These are phyloP conservation scores for Alternaria postmessia DNA, from an alignment of 2,329 filamentous ascomycete genomes.

Conservation along the genomic window DNA sequence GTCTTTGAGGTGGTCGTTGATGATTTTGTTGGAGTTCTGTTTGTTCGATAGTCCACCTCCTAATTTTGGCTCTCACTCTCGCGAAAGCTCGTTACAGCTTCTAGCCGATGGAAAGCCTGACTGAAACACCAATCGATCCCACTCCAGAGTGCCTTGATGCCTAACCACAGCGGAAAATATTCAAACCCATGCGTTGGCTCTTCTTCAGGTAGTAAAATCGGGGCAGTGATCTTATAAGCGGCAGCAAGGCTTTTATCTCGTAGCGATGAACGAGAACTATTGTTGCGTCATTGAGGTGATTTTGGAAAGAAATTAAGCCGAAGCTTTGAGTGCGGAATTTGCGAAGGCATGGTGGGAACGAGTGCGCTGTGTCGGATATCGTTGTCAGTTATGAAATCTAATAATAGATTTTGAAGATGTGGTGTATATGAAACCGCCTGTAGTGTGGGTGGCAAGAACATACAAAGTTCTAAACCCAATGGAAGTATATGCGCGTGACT, in stretches of 20 bases:
- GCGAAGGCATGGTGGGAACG: background rate
- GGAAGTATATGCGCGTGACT: background rate
- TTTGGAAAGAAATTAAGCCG: slow-evolving; percentile 14
- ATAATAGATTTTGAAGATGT: background rate
- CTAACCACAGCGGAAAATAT: slow-evolving; percentile 7
- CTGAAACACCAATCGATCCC: slow-evolving; percentile 9
- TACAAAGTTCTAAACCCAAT: background rate
- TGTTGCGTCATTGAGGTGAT: slow-evolving; percentile 3
- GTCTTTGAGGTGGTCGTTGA: background rate
- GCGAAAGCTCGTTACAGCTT: background rate
- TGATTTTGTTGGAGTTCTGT: background rate
- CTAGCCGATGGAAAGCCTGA: background rate
- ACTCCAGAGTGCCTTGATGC: slow-evolving; percentile 5
- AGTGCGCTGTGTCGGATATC: background rate
- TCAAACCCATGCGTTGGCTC: background rate
- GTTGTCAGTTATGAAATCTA: background rate
- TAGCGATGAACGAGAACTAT: background rate
- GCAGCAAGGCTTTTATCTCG: slow-evolving; percentile 3
- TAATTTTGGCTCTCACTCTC: background rate
- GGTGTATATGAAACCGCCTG: background rate
- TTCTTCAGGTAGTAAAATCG: background rate
- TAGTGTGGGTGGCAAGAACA: background rate
- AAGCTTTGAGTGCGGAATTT: background rate
- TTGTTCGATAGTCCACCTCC: background rate
- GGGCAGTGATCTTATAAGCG: background rate